A percentile compares a stretch with the other conserved stretches of the same genome.
These are phyloP conservation scores for Zygoascus flipseniorum DNA, from an alignment of 805 yeast genomes.

Conservation along the genomic window DNA sequence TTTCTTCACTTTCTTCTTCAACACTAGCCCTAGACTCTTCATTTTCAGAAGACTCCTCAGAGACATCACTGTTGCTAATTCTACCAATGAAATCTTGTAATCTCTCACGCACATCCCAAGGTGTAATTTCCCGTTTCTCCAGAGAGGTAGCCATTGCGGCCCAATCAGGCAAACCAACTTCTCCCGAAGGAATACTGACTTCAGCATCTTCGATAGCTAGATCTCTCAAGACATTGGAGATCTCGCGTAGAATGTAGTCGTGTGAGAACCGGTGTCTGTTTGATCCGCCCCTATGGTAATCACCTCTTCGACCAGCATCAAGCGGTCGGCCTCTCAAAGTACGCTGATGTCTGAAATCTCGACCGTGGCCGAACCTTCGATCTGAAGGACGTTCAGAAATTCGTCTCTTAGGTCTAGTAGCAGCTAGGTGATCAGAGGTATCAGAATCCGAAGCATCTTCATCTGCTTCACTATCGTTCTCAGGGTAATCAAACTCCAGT, in stretches of 20 bases:
- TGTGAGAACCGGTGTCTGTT: background rate
- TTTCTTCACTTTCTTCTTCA: background rate
- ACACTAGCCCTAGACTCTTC: background rate
- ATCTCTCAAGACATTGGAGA: background rate
- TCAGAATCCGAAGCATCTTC: background rate
- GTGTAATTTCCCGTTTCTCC: background rate
- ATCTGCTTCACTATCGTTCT: background rate
- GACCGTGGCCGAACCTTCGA: background rate
- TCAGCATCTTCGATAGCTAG: background rate
- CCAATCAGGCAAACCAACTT: background rate
- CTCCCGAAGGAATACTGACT: background rate
- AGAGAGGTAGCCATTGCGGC: background rate
- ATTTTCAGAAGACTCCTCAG: conserved; percentile 1
- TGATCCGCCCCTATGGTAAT: background rate
- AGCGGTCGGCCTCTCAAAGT: background rate
- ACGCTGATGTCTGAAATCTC: background rate
- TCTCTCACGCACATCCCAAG: background rate
- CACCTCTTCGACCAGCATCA: background rate
- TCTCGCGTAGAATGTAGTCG: background rate
- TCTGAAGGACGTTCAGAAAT: background rate
- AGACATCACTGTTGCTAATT: background rate
- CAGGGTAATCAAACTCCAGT: background rate
- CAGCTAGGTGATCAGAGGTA: background rate
- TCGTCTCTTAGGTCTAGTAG: background rate
- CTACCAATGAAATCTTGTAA: background rate